Evolutionary conservation across 352 stramenopile genomes (phyloP).

Genomic region (Pythium chondricola): DNA sequence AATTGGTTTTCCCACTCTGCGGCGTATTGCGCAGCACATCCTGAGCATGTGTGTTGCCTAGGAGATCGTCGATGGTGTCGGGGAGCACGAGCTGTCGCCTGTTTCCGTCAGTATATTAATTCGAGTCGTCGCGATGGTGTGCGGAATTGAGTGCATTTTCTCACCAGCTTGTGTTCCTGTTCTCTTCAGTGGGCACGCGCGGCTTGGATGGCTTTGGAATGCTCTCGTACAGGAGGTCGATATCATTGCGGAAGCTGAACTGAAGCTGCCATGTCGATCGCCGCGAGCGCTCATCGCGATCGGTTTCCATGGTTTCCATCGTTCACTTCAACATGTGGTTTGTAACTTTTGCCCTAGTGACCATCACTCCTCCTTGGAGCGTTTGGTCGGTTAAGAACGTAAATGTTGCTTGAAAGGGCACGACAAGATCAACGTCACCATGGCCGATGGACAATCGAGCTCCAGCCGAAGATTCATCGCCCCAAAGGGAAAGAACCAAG

Average conservation of each 20-base stretch:
- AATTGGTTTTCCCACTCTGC: conserved; percentile 31
- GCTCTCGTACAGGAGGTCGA: conserved; percentile 47
- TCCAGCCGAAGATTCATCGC: conserved; percentile 19
- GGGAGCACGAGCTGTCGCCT: conserved; percentile 29
- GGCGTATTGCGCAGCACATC: conserved; percentile 22
- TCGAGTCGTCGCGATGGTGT: background rate
- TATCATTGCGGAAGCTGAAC: conserved; percentile 53
- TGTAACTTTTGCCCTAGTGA: too few relatives aligned
- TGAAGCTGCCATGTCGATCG: conserved; percentile 34
- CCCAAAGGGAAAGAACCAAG: conserved; percentile 12
- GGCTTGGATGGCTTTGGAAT: conserved; percentile 34
- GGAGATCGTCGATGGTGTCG: conserved; percentile 27
- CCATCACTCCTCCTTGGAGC: too few relatives aligned
- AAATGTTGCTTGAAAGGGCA: too few relatives aligned
- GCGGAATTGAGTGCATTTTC: background rate
- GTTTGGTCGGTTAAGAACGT: too few relatives aligned
- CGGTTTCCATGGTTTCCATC: background rate
- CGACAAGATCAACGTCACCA: too few relatives aligned
- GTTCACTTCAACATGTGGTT: background rate
- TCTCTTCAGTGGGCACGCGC: conserved; percentile 27
- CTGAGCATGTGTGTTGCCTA: conserved; percentile 37
- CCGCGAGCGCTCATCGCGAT: background rate
- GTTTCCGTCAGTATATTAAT: background rate
- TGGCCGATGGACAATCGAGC: too few relatives aligned
- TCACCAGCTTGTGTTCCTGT: conserved; percentile 39